Base-by-base conservation (phyloP, 1,284 basidiomycete species). In the Apiotrichum gracile region DNA sequence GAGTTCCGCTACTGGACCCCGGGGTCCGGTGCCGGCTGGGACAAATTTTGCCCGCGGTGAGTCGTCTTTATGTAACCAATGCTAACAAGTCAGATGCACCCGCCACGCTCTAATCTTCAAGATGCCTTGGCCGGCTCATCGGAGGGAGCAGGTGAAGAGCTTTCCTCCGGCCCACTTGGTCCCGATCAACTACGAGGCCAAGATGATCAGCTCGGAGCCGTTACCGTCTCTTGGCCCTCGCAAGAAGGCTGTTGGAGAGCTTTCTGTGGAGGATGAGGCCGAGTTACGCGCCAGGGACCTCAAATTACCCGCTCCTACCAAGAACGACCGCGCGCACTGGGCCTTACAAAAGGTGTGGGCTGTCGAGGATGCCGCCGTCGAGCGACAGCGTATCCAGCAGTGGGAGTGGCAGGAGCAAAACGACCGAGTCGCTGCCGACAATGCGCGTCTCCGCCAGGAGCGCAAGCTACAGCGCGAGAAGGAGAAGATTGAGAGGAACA, bases 21-120 rank as follows among this genome's bases (percentile, higher is more conserved):
- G 12, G 14, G 22, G 26, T 19, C 19, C 9, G 14, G 13, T 13
- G 31, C 14, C 10, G 21, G 21, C n/a, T 72, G 70, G 70, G 67
- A 63, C 46, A 60, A 61, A 19, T 22, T 38, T 46, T 73, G 71
- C 46, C 49, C 57, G 1, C 61, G 70, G 68, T 70, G 43, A 48
- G 65, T 57, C 25, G 5, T 8, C 10, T n/a, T 16, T 21, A 39
- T 19, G 9, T 6, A 19, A 5, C 12, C 38, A 7, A 5, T 26
- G 31, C 40, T 9, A 25, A 27, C 26, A 22, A 8, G 9, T 19
- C 40, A 70, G 68, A 24, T 73, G 71, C 47, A 60, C 63, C n/a
- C 69, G 70, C n/a, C 71, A 73, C 47, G 62, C 70, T 2, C 60
- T 73, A 12, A 66, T 72, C 46, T 73, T 67, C 44, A 58, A 63